Base-by-base conservation (phyloP, 495 filamentous ascomycete species). In the Letharia columbiana region DNA sequence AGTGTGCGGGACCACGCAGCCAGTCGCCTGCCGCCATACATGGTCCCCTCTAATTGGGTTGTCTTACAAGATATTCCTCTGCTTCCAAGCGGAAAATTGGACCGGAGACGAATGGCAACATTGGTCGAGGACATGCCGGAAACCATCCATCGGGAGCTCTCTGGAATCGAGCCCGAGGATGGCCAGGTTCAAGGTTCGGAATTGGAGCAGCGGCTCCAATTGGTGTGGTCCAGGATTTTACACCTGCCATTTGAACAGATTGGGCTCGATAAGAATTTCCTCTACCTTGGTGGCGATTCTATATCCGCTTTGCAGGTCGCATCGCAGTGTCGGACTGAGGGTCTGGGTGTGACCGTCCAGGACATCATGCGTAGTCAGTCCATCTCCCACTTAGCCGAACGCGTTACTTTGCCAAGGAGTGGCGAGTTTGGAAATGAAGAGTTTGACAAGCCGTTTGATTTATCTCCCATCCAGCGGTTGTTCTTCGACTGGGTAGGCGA, bases 401-500 rank as follows among this genome's bases (percentile, higher is more conserved):
- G 52, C 18, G 52, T 56, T 10, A 56, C 52, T 33, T 35, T 56
- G 52, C 52, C 52, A 56, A 28, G 4, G 28, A 56, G 52, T 35
- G 31, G 31, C 52, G 52, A 56, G 31, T 35, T 17, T 56, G 52
- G 52, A 0, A 63, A 78, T 42, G 80, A 83, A 65, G 63, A 69
- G 18, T 64, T 77, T 4, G 75, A 79, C 28, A 78, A 83, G 57
- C 73, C 73, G 37, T 91, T 90, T 68, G 80, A 81, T 7, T 78
- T 92, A 5, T 86, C 87, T 0, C 89, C 89, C 0, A 89, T 91
- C 73, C 88, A 92, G 70, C 77, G 80, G 35, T 74, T 91, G 18
- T 90, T 88, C 72, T 91, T 90, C 65, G 78, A 86, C 49, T 72
- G 80, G 41, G 76, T 76, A 41, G 80, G 86, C 73, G 70, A 69